Evolutionary conservation across 129 eudicot genomes (phyloP).

Genomic region (Tanacetum coccineum): DNA sequence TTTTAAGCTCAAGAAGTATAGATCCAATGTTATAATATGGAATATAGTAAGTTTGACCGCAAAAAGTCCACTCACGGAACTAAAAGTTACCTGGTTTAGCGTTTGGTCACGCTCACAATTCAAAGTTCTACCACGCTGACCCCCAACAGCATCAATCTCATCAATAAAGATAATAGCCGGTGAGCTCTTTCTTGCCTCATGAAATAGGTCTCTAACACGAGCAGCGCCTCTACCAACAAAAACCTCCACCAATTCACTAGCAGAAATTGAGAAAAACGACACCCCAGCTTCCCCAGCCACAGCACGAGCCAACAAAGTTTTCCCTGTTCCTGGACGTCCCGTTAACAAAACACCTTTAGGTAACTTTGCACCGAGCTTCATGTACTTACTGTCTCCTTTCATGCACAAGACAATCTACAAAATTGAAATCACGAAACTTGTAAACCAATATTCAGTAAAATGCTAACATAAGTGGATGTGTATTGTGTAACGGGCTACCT

Average conservation of each 20-base stretch:
- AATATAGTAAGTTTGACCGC: not conserved
- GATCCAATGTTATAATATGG: not conserved
- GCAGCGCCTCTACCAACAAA: conserved; percentile 51
- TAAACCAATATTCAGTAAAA: not conserved
- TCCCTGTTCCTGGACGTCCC: conserved; percentile 45
- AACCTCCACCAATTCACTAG: conserved; percentile 42
- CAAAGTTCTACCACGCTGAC: conserved; percentile 36
- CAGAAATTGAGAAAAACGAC: conserved; percentile 39
- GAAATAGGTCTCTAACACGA: conserved; percentile 39
- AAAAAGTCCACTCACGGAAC: not conserved
- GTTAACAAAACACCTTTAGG: conserved; percentile 38
- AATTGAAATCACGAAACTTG: not conserved
- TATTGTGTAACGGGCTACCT: conserved; percentile 4
- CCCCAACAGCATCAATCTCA: conserved; percentile 45
- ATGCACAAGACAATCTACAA: conserved; percentile 36
- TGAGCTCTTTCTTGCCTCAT: conserved; percentile 33
- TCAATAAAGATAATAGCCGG: conserved; percentile 41
- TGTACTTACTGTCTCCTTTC: conserved; percentile 40
- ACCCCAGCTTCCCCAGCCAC: conserved; percentile 46
- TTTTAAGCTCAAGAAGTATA: not conserved
- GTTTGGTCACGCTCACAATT: conserved; percentile 43
- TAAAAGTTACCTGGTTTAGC: conserved; percentile 39
- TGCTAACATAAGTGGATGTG: not conserved
- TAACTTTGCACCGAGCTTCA: conserved; percentile 33
- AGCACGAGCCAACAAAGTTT: conserved; percentile 41